Conservation (phyloP, 179 eudicot genomes). For the Nepenthes alata region DNA sequence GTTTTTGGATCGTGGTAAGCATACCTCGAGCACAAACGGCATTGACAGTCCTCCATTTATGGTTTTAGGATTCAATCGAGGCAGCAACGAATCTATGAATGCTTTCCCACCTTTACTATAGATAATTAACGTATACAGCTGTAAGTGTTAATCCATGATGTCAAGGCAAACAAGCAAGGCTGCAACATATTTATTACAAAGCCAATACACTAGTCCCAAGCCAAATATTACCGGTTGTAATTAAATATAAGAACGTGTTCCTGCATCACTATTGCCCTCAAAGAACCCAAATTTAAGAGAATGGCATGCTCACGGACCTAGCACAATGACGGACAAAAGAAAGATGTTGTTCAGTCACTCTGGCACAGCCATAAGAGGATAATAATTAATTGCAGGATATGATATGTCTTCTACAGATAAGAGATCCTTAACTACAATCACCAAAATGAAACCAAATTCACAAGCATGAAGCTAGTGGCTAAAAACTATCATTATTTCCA, state of each 20-base stretch:
- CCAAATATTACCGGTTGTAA: conserved; percentile 57
- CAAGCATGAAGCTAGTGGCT: too few relatives aligned
- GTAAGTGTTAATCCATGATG: conserved; percentile 10
- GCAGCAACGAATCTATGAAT: conserved; percentile 75
- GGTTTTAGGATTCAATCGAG: conserved; percentile 67
- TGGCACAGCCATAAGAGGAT: not conserved
- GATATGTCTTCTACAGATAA: too few relatives aligned
- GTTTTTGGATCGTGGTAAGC: not conserved
- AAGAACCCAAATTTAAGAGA: conserved; percentile 73
- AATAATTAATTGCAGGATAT: not conserved
- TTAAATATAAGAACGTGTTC: conserved; percentile 82
- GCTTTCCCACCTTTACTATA: conserved; percentile 85
- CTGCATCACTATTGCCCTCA: conserved; percentile 93
- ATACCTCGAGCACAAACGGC: conserved; percentile 93
- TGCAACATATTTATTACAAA: not conserved
- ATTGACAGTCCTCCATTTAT: conserved; percentile 60
- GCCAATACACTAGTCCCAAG: not conserved
- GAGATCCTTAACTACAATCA: too few relatives aligned
- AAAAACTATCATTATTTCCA: not conserved
- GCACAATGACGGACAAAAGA: conserved; percentile 15
- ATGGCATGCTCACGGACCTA: conserved; percentile 93
- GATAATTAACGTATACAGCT: conserved; percentile 10
- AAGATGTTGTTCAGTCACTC: not conserved
- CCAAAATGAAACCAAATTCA: too few relatives aligned
- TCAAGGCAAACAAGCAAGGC: conserved; percentile 4